Evolutionary conservation across 257 asterid species (phyloP).

Genomic region (Gentiana dahurica): DNA sequence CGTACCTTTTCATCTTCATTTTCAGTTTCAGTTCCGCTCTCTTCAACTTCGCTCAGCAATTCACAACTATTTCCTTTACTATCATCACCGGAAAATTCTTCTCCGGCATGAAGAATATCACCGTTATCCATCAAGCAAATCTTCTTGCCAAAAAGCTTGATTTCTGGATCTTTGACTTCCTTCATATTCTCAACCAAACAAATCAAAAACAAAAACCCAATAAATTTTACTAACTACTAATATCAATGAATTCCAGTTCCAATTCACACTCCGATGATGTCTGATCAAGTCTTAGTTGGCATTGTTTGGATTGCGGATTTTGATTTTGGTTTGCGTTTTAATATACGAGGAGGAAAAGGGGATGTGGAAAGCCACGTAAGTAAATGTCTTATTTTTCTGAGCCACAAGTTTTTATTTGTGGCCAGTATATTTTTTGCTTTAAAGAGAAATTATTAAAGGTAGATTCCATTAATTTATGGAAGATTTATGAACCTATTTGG

Average conservation of each 20-base stretch:
- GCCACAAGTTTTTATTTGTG: slow-evolving; percentile 59
- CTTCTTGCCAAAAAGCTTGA: slow-evolving; percentile 60
- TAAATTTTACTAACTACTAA: too few species aligned
- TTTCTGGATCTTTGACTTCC: slow-evolving; percentile 46
- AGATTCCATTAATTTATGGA: too few species aligned
- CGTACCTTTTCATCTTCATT: slow-evolving; percentile 17
- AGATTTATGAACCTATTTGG: too few species aligned
- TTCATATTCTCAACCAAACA: slow-evolving; percentile 5
- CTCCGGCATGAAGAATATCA: slow-evolving; percentile 7
- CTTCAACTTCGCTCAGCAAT: slow-evolving; percentile 17
- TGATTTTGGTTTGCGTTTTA: slow-evolving; percentile 39
- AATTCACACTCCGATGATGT: too few species aligned
- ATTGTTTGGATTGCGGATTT: slow-evolving; percentile 22
- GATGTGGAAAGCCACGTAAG: slow-evolving; percentile 59
- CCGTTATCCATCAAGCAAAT: slow-evolving; percentile 50
- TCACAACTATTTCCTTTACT: slow-evolving; percentile 13
- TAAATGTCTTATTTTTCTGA: slow-evolving; percentile 28
- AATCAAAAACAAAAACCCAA: background rate
- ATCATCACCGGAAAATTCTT: slow-evolving; percentile 10
- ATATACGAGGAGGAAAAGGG: slow-evolving; percentile 10
- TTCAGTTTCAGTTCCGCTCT: slow-evolving; percentile 18
- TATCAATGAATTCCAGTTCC: too few species aligned
- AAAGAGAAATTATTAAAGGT: too few species aligned
- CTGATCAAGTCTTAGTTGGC: slow-evolving; percentile 37
- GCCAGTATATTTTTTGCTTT: slow-evolving; percentile 9